Percentiles rank a stretch among this genome's conserved stretches.
Evolutionary conservation across 768 basidiomycete genomes (phyloP).

Genomic region (Krasilnikovozyma curviuscula): DNA sequence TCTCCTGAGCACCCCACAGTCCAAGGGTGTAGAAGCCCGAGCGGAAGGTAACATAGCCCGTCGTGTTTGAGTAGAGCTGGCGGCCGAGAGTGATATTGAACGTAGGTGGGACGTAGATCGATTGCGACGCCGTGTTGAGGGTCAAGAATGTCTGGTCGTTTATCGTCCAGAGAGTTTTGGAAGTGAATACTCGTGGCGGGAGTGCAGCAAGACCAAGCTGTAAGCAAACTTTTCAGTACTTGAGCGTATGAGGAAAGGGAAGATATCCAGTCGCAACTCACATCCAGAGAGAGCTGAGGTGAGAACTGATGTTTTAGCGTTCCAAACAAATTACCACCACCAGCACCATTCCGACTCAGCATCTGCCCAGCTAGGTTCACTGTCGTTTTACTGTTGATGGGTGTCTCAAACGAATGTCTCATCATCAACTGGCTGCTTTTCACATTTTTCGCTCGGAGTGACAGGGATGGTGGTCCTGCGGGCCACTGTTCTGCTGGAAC

Average conservation of each 20-base stretch:
- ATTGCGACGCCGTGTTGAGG: conserved; percentile 22
- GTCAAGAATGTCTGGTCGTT: conserved; percentile 22
- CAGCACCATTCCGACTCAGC: conserved; percentile 21
- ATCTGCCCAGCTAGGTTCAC: conserved; percentile 24
- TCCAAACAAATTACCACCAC: conserved; percentile 38
- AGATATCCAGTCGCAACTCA: conserved; percentile 15
- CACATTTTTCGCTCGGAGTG: conserved; percentile 12
- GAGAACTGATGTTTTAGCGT: conserved; percentile 61
- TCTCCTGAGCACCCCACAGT: conserved; percentile 21
- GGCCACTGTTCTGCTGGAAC: conserved; percentile 13
- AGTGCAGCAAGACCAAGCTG: too few species aligned
- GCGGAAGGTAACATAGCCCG: conserved; percentile 23
- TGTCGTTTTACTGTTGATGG: conserved; percentile 21
- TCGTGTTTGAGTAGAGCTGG: conserved; percentile 23
- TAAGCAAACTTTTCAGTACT: too few species aligned
- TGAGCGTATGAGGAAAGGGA: too few species aligned
- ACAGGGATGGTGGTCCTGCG: conserved; percentile 16
- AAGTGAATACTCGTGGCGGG: conserved; percentile 18
- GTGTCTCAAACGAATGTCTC: conserved; percentile 28
- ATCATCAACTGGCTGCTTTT: conserved; percentile 21
- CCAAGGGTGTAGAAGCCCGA: conserved; percentile 25
- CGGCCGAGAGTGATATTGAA: conserved; percentile 23
- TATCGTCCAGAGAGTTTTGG: conserved; percentile 20
- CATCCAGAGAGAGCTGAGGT: conserved; percentile 36
- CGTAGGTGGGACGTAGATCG: conserved; percentile 22